phyloP scores from a whole-genome alignment of 352 stramenopile genomes.

The Phytophthora sp. region DNA sequence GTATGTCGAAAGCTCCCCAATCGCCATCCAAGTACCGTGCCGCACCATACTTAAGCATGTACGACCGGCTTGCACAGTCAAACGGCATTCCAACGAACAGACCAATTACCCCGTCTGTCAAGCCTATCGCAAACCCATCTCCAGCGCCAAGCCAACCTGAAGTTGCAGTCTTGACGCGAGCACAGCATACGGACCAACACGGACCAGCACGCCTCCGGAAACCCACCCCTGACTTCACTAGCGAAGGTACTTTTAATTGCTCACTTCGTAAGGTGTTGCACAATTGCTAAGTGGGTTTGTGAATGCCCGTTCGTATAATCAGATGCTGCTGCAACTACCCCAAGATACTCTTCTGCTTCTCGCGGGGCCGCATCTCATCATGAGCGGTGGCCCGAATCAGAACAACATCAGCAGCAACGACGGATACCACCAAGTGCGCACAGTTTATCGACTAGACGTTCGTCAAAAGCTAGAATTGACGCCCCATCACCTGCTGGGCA shows the following conservation, averaged over 20 bases:
- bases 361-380: conserved; percentile 7
- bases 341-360: conserved; percentile 5
- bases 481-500: neutral
- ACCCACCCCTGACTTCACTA: conserved; percentile 2
- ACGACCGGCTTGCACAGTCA: conserved; percentile 64
- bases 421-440: neutral
- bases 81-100: conserved; percentile 43
- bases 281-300: too few species aligned
- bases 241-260: too few species aligned
- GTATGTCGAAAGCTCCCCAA: conserved; percentile 15
- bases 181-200: conserved; percentile 9
- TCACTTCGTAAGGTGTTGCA: too few species aligned
- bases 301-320: too few species aligned
- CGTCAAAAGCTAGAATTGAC: conserved; percentile 1
- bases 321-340: too few species aligned
- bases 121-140: conserved; percentile 37
- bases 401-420: conserved; percentile 23
- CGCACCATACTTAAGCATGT: conserved; percentile 66
- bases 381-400: conserved; percentile 17
- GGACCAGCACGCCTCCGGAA: neutral
- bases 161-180: neutral
- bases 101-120: conserved; percentile 39
- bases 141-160: conserved; percentile 8
- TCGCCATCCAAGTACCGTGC: conserved; percentile 18
- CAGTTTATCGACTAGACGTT: neutral